phyloP scores from a whole-genome alignment of 2,329 filamentous ascomycete genomes.

The Aspergillus fumigatus region DNA sequence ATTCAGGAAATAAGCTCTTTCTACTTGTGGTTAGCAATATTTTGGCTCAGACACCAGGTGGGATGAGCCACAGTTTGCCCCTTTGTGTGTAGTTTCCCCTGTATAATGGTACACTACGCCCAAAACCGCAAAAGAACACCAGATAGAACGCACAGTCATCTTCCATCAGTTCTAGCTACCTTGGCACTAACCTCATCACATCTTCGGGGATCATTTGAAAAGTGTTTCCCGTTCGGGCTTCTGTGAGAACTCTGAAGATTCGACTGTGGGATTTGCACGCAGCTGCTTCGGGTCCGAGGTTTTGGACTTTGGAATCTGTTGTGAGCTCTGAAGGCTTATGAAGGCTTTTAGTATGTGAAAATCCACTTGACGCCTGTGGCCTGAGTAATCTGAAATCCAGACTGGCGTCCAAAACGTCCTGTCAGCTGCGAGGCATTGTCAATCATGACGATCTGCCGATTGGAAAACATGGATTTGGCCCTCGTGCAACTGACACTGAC shows the following conservation, averaged over 20 bases:
- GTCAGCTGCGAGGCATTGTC: neutral
- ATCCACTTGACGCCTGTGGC: neutral
- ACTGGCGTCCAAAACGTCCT: neutral
- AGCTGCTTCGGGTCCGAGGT: too few relatives aligned
- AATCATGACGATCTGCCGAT: constrained; percentile 1
- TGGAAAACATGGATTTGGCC: neutral
- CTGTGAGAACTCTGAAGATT: neutral
- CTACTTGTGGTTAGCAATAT: neutral
- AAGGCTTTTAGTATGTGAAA: neutral
- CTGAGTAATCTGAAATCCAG: neutral
- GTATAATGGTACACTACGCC: neutral
- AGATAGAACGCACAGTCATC: neutral
- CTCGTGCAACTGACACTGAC: neutral
- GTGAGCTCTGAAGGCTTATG: neutral
- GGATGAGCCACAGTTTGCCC: neutral
- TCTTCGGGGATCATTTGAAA: neutral
- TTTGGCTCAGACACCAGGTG: neutral
- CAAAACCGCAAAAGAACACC: neutral
- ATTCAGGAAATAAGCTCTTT: neutral
- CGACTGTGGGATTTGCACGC: neutral
- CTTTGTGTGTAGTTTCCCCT: neutral
- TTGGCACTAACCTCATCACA: neutral
- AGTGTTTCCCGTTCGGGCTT: neutral
- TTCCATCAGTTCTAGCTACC: neutral
- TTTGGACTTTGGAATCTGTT: neutral